phyloP scores from a whole-genome alignment of 805 yeast species.

The Scheffersomyces ergatensis region DNA sequence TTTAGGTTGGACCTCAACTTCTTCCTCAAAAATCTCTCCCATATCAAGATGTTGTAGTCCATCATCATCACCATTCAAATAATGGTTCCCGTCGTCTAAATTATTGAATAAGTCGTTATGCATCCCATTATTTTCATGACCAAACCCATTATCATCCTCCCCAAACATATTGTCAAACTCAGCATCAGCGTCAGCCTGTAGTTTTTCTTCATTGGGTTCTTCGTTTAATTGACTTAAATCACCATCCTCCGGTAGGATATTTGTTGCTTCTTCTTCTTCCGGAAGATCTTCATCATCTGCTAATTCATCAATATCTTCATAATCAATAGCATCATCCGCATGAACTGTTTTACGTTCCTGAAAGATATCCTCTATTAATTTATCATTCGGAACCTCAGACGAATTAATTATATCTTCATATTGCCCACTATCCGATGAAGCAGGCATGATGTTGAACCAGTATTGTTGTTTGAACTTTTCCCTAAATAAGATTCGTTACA shows the following conservation, averaged over 20 bases:
- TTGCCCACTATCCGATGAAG: slow-evolving; percentile 8
- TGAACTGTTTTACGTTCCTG: slow-evolving; percentile 50
- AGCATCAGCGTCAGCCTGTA: slow-evolving; percentile 34
- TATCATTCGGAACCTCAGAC: slow-evolving; percentile 34
- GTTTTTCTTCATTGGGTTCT: slow-evolving; percentile 15
- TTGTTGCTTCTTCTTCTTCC: slow-evolving; percentile 19
- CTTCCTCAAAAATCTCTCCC: slow-evolving; percentile 20
- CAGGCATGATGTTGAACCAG: too few species aligned
- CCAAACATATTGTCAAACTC: slow-evolving; percentile 42
- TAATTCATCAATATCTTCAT: slow-evolving; percentile 89
- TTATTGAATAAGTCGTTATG: slow-evolving; percentile 17
- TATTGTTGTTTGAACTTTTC: too few species aligned
- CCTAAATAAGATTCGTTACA: too few species aligned
- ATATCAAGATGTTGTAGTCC: slow-evolving; percentile 21
- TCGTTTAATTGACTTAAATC: slow-evolving; percentile 8
- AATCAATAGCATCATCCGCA: slow-evolving; percentile 90
- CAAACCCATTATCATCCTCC: slow-evolving; percentile 16
- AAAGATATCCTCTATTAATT: slow-evolving; percentile 37
- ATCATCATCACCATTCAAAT: slow-evolving; percentile 11
- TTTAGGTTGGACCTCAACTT: slow-evolving; percentile 4
- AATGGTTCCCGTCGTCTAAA: slow-evolving; percentile 6
- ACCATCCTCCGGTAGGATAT: slow-evolving; percentile 3
- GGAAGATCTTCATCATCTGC: slow-evolving; percentile 76
- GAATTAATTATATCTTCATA: slow-evolving; percentile 15
- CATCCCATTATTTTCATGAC: slow-evolving; percentile 15